Conservation (phyloP, 1,284 basidiomycete species). For the Singerocomus inundabilis region DNA sequence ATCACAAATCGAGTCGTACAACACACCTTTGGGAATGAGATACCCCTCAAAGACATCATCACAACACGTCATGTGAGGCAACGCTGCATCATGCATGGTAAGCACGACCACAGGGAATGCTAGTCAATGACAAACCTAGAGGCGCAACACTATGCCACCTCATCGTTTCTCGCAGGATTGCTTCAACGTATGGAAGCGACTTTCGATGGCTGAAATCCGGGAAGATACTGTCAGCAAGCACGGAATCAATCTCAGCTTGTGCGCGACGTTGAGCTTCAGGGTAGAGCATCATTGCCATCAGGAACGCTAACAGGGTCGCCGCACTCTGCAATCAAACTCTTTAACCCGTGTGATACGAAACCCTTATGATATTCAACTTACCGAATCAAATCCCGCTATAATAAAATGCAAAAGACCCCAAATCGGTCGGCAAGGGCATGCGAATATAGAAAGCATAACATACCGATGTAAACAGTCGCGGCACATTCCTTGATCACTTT, state of each 20-base stretch:
- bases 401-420: not conserved
- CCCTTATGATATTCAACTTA: constrained; percentile 4
- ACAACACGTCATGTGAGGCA: constrained; percentile 29
- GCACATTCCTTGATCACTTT: constrained; percentile 30
- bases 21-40: constrained; percentile 33
- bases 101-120: constrained; percentile 1
- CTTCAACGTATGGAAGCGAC: constrained; percentile 32
- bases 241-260: constrained; percentile 32
- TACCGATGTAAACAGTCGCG: constrained; percentile 32
- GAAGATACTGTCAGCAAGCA: constrained; percentile 18
- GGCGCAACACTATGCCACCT: constrained; percentile 34
- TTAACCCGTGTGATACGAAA: not conserved
- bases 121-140: constrained; percentile 20
- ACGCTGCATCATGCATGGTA: constrained; percentile 17
- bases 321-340: constrained; percentile 21
- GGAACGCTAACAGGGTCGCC: constrained; percentile 24
- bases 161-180: constrained; percentile 33
- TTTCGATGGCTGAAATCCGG: constrained; percentile 29
- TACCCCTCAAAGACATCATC: constrained; percentile 35
- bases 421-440: not conserved
- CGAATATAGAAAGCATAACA: not conserved
- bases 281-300: constrained; percentile 34
- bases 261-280: constrained; percentile 31
- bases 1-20: not conserved
- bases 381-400: constrained; percentile 30